Evolutionary conservation across 345 rosid genomes (phyloP).

Genomic region (Gossypium arboreum): DNA sequence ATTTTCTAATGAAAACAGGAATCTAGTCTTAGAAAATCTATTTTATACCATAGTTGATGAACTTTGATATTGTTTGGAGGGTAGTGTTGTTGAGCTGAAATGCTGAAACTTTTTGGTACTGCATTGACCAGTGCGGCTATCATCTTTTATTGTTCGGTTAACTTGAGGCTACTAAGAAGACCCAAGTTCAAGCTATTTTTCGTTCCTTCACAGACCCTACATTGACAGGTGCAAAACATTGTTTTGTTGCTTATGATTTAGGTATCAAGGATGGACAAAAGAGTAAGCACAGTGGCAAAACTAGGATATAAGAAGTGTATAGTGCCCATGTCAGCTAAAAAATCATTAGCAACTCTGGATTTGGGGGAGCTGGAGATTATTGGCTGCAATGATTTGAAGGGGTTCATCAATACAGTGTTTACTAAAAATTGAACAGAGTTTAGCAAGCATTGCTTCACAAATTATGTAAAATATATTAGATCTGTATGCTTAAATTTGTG

Average conservation of each 20-base stretch:
- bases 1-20: neutral
- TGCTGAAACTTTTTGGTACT: neutral
- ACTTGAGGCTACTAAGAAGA: neutral
- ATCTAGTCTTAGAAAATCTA: neutral
- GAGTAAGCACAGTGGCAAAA: conserved; percentile 65
- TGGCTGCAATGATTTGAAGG: conserved; percentile 73
- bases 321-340: conserved; percentile 60
- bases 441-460: neutral
- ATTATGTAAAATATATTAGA: neutral
- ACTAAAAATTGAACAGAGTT: neutral
- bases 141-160: neutral
- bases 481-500: too few relatives aligned
- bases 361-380: conserved; percentile 41
- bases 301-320: conserved; percentile 73
- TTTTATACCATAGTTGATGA: neutral
- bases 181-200: neutral
- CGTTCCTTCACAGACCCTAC: neutral
- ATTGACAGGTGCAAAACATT: neutral
- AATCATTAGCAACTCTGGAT: conserved; percentile 32
- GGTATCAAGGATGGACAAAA: conserved; percentile 85
- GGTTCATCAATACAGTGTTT: conserved; percentile 61
- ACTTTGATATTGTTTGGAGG: neutral
- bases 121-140: neutral
- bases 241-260: conserved; percentile 9
- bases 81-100: neutral